Evolutionary conservation across 345 rosid species (phyloP).

Genomic region (Populus simonii): DNA sequence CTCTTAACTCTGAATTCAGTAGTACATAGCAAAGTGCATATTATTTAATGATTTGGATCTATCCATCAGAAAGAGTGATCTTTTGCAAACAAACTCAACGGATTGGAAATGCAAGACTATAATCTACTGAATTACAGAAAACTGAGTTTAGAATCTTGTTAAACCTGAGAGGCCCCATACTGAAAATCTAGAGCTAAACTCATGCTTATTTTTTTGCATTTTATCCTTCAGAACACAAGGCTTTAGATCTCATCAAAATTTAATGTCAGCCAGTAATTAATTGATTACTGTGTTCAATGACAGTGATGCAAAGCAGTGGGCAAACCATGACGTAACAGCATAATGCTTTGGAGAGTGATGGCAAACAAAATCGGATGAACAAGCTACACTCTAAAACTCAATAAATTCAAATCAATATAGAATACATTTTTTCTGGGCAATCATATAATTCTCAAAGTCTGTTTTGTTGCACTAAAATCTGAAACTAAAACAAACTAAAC

Average conservation of each 20-base stretch:
- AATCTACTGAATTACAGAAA: not conserved
- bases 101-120: not conserved
- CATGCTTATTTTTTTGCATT: no score
- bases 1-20: not conserved
- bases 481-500: not conserved
- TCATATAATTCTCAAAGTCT: not conserved
- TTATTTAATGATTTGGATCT: not conserved
- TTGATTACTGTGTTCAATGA: no score
- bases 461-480: not conserved
- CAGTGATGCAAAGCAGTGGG: not conserved
- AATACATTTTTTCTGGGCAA: not conserved
- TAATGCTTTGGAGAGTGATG: not conserved
- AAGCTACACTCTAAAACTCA: not conserved
- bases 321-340: not conserved
- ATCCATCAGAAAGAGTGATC: not conserved
- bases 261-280: no score
- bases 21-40: not conserved
- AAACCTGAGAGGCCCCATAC: no score
- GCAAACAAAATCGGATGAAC: not conserved
- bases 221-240: no score
- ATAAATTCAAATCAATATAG: not conserved
- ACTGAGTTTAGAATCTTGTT: no score
- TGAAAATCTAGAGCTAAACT: no score
- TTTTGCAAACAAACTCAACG: not conserved
- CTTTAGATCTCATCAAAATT: no score